Conservation (phyloP, 1,284 basidiomycete genomes). For the Ustilago esculenta region DNA sequence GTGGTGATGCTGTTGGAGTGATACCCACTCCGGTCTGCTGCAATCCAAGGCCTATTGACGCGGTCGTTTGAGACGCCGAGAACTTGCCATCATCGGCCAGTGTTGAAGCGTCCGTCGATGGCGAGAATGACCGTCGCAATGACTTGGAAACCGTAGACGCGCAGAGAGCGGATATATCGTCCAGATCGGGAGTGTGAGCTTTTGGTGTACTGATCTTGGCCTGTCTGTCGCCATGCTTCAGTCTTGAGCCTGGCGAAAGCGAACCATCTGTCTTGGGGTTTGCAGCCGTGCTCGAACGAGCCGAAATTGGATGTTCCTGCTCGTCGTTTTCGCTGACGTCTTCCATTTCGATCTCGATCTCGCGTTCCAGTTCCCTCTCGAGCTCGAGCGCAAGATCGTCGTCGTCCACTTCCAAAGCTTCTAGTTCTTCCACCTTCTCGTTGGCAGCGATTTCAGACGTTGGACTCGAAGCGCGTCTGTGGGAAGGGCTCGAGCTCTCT, state of each 20-base stretch:
- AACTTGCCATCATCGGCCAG: not conserved
- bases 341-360: slow-evolving; percentile 31
- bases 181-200: slow-evolving; percentile 32
- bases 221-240: slow-evolving; percentile 10
- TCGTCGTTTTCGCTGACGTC: slow-evolving; percentile 4
- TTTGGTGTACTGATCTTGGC: slow-evolving; percentile 29
- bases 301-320: not conserved
- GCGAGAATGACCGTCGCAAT: slow-evolving; percentile 1
- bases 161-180: not conserved
- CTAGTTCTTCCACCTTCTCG: not conserved
- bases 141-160: not conserved
- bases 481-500: not conserved
- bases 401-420: slow-evolving; percentile 13
- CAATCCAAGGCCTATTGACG: slow-evolving; percentile 40
- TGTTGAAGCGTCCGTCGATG: slow-evolving; percentile 1
- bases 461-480: not conserved
- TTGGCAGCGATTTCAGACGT: not conserved
- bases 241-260: slow-evolving; percentile 31
- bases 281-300: no score
- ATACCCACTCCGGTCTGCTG: slow-evolving; percentile 31
- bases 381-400: slow-evolving; percentile 40
- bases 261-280: slow-evolving; percentile 2
- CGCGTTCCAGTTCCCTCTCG: slow-evolving; percentile 39
- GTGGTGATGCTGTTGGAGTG: slow-evolving; percentile 35
- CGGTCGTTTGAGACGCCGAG: not conserved